Conservation (phyloP, 1,284 basidiomycete genomes). For the Cerrena zonata region DNA sequence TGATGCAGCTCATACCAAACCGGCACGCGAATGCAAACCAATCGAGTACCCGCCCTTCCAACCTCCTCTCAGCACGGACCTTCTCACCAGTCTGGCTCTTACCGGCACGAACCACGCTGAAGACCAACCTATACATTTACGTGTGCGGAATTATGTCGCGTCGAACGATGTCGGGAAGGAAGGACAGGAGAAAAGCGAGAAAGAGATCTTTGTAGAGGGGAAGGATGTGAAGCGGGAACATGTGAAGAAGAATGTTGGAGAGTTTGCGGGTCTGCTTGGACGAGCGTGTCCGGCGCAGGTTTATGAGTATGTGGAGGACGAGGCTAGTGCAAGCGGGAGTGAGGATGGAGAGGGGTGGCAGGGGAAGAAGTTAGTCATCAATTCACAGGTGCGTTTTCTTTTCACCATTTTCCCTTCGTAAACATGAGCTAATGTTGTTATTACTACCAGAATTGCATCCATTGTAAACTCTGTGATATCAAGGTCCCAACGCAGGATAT, state of each 20-base stretch:
- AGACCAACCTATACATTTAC: constrained; percentile 88
- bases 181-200: constrained; percentile 43
- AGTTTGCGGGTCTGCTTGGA: constrained; percentile 84
- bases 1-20: constrained; percentile 75
- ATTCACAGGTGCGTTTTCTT: constrained; percentile 71
- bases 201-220: constrained; percentile 8
- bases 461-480: constrained; percentile 92
- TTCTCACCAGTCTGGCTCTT: constrained; percentile 84
- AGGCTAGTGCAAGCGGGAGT: constrained; percentile 25
- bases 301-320: constrained; percentile 91
- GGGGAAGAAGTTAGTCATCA: constrained; percentile 92
- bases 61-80: constrained; percentile 88
- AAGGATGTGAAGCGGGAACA: constrained; percentile 51
- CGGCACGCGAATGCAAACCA: constrained; percentile 64
- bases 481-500: constrained; percentile 92
- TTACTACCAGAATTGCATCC: constrained; percentile 67
- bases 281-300: constrained; percentile 93
- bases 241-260: constrained; percentile 69
- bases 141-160: constrained; percentile 45
- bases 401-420: constrained; percentile 5
- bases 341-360: constrained; percentile 51
- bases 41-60: constrained; percentile 90
- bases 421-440: constrained; percentile 2
- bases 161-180: constrained; percentile 37
- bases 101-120: constrained; percentile 97